Evolutionary conservation across 495 filamentous ascomycete genomes (phyloP).

Genomic region (Neurospora sp.): DNA sequence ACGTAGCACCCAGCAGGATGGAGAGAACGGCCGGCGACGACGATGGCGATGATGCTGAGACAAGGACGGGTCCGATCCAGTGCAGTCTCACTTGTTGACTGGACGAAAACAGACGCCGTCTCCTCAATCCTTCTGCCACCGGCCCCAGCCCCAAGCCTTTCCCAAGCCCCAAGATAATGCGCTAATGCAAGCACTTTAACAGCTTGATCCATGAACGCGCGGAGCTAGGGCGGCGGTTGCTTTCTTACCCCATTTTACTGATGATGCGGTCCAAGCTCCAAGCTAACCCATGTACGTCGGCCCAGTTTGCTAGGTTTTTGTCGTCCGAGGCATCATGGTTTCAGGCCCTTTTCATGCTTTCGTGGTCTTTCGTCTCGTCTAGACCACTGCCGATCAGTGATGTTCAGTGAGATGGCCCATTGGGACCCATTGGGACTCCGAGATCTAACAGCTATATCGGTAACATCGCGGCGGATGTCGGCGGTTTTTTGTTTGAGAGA

Average conservation of each 20-base stretch:
- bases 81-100: not conserved
- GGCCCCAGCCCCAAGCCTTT: not conserved
- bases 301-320: not conserved
- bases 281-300: not conserved
- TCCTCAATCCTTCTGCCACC: not conserved
- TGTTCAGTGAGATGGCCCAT: not conserved
- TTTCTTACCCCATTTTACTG: not conserved
- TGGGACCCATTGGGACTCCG: not conserved
- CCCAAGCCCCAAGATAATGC: not conserved
- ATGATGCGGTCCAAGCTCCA: not conserved
- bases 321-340: not conserved
- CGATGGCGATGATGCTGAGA: not conserved
- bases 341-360: not conserved
- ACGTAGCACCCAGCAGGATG: not conserved
- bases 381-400: not conserved
- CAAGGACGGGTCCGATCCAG: not conserved
- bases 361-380: not conserved
- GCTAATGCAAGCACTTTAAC: constrained; percentile 22
- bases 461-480: not conserved
- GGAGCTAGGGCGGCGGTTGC: not conserved
- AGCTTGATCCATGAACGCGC: not conserved
- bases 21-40: not conserved
- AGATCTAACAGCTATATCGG: not conserved
- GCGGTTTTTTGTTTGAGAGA: not conserved
- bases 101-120: not conserved